These are phyloP conservation scores for Botrytis cinerea DNA, from an alignment of 2,329 filamentous ascomycete genomes.

Conservation along the genomic window DNA sequence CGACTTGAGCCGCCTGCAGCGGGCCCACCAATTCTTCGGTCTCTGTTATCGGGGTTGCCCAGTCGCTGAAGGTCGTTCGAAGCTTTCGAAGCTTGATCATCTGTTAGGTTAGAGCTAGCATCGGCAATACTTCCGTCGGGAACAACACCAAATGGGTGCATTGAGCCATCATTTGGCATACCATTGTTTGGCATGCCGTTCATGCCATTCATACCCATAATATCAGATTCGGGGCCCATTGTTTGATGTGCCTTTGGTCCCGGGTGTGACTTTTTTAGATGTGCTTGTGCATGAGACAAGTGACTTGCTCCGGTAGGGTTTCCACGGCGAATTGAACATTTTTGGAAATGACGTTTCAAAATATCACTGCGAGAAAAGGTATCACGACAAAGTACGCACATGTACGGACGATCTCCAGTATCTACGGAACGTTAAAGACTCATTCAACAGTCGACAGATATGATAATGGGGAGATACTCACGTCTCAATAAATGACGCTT, in stretches of 20 bases:
- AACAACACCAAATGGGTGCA: constrained; percentile 60
- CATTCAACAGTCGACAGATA: constrained; percentile 17
- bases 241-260: constrained; percentile 52
- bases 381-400: constrained; percentile 96
- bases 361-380: constrained; percentile 98
- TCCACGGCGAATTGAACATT: constrained; percentile 93
- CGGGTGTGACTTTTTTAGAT: constrained; percentile 75
- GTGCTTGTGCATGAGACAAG: constrained; percentile 86
- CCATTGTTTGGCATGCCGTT: constrained; percentile 55
- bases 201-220: constrained; percentile 45
- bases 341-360: constrained; percentile 97
- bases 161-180: constrained; percentile 56
- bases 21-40: constrained; percentile 58
- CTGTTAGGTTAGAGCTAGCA: constrained; percentile 49
- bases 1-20: constrained; percentile 52
- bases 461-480: constrained; percentile 57
- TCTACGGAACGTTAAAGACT: constrained; percentile 55
- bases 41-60: constrained; percentile 56
- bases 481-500: constrained; percentile 95
- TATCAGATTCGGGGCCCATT: constrained; percentile 58
- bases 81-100: constrained; percentile 55
- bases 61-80: constrained; percentile 62
- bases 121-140: constrained; percentile 43
- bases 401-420: constrained; percentile 96
- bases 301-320: constrained; percentile 95